These are phyloP conservation scores for Erodium texanum DNA, from an alignment of 441 rosid species.

Conservation along the genomic window DNA sequence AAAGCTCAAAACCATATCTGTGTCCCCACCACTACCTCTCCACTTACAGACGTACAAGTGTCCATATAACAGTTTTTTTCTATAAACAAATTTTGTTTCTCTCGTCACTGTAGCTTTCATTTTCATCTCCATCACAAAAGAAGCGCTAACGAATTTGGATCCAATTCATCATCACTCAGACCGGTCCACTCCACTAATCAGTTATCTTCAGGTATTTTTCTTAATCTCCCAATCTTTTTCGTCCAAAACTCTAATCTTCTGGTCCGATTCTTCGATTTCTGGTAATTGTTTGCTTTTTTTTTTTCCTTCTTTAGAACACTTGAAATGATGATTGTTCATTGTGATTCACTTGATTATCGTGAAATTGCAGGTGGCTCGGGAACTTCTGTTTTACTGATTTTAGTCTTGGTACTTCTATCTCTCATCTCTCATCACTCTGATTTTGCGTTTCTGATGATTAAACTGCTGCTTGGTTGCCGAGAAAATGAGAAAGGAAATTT, in stretches of 20 bases:
- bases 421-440: background rate
- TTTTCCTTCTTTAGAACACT: background rate
- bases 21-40: too few relatives aligned
- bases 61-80: too few relatives aligned
- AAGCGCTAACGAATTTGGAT: constrained; percentile 51
- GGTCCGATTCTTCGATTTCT: background rate
- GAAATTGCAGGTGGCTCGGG: constrained; percentile 1
- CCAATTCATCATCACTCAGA: constrained; percentile 4
- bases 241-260: background rate
- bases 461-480: constrained; percentile 1
- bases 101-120: too few relatives aligned
- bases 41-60: background rate
- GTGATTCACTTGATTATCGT: background rate
- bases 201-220: background rate
- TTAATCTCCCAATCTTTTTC: too few relatives aligned
- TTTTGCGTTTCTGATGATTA: background rate
- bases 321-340: background rate
- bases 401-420: background rate
- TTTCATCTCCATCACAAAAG: constrained; percentile 7
- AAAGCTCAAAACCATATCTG: too few relatives aligned
- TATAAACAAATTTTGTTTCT: too few relatives aligned
- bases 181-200: background rate
- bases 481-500: background rate
- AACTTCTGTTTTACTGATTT: background rate
- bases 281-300: background rate